Evolutionary conservation across 2,329 filamentous ascomycete genomes (phyloP), one percentile per base, ranked within the genome.

Genomic region (Calonectria montana): DNA sequence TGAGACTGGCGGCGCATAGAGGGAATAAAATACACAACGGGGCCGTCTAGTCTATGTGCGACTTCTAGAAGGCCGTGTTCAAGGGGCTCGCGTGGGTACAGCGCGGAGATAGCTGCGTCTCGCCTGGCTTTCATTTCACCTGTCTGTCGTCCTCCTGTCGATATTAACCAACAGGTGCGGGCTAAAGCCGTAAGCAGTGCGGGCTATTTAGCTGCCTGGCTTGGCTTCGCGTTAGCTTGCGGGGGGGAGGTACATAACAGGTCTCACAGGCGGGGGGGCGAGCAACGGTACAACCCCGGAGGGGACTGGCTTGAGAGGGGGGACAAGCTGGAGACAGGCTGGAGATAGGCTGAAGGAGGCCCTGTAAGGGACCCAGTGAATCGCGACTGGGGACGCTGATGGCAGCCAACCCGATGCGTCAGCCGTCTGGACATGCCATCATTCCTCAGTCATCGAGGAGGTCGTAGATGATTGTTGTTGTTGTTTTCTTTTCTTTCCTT

Each of bases 171-270:
- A 2, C 16, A 53, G 31, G 53, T n/a, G 27, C 47, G 47, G 48
- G 23, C 31, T 25, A 25, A 39, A 31, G 8, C 31, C 29, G 53
- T 59, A 59, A 23, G 53, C 48, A 53, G 50, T 57, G 31, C 29
- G 50, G 50, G 50, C 31, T 37, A 57, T 57, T 57, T 57, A 57
- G 50, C 50, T 57, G 50, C 50, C 50, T 57, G 50, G 50, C 50
- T 57, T 57, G 50, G 50, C 50, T 57, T 23, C 50, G 50, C 50
- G 31, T 57, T 57, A 57, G 50, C 50, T 57, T 57, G 50, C 50
- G 50, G 50, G 50, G 41, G 41, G 50, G 31, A 57, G 50, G 50
- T 21, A 57, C 50, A 57, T 8, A 35, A 35, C 31, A 35, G 31
- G 50, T 31, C 35, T 57, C 29, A 15, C 50, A 57, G n/a, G 50